Conservation (phyloP, 2,329 filamentous ascomycete species). For the Calonectria montana region DNA sequence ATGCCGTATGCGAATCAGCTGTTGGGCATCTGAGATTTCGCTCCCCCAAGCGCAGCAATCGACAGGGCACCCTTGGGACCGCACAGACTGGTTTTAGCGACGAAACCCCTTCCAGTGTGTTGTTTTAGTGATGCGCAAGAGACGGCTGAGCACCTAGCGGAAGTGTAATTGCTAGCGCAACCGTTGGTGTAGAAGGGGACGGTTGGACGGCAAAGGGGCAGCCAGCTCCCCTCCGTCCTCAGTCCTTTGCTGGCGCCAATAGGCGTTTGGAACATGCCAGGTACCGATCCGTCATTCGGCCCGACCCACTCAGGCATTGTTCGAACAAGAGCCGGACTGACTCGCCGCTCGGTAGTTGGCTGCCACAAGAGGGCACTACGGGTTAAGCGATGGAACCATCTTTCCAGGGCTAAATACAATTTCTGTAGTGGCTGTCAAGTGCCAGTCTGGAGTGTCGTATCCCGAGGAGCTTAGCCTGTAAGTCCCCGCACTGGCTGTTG, state of each 20-base stretch:
- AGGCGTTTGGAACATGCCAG: not conserved
- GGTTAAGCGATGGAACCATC: not conserved
- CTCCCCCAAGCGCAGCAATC: not conserved
- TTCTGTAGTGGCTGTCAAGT: not conserved
- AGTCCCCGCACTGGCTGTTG: not conserved
- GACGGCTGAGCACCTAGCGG: not conserved
- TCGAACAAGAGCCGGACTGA: not conserved
- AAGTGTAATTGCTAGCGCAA: not conserved
- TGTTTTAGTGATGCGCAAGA: not conserved
- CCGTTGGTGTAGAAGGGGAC: not conserved
- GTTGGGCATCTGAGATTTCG: not conserved
- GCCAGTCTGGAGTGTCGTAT: not conserved
- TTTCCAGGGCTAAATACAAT: not conserved
- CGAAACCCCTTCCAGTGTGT: not conserved
- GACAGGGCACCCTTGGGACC: not conserved
- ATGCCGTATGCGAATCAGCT: not conserved
- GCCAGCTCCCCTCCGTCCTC: not conserved
- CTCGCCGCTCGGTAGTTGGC: not conserved
- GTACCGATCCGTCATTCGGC: not conserved
- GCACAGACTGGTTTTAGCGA: not conserved
- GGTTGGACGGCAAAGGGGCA: not conserved
- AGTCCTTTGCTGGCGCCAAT: not conserved
- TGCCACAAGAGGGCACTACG: not conserved
- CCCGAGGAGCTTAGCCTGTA: not conserved
- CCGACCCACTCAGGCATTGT: not conserved